Evolutionary conservation across 768 basidiomycete genomes (phyloP).

Genomic region (Leucosporidium creatinivorum): DNA sequence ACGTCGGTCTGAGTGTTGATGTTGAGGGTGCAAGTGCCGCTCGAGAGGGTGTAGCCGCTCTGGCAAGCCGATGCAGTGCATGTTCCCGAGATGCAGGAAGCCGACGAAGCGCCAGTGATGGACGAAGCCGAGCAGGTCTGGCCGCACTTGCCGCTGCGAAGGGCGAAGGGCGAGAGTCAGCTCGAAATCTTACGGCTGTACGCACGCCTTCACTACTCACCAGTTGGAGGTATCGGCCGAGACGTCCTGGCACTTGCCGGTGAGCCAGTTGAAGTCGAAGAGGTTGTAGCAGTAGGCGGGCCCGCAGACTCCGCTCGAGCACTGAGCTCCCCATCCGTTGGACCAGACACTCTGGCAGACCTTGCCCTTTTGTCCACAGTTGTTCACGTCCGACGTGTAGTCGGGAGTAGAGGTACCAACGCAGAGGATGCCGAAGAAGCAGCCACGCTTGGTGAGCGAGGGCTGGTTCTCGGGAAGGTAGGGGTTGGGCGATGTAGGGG

Average conservation of each 20-base stretch:
- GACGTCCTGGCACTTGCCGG: constrained; percentile 22
- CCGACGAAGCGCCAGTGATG: constrained; percentile 1
- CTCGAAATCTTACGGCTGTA: too few species aligned
- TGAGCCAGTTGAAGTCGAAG: constrained; percentile 23
- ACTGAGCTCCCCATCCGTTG: constrained; percentile 15
- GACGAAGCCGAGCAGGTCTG: constrained; percentile 9
- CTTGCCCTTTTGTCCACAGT: constrained; percentile 11
- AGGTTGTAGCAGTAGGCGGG: constrained; percentile 10
- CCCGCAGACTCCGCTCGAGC: constrained; percentile 14
- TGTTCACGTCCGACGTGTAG: constrained; percentile 20
- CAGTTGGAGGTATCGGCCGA: constrained; percentile 17
- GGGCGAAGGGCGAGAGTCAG: not conserved
- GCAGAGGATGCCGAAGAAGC: constrained; percentile 14
- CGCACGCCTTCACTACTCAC: not conserved
- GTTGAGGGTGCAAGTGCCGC: constrained; percentile 10
- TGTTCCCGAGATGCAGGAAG: constrained; percentile 8
- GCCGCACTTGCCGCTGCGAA: constrained; percentile 23
- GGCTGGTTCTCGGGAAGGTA: constrained; percentile 8
- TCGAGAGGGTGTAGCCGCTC: constrained; percentile 24
- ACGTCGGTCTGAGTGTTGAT: constrained; percentile 27
- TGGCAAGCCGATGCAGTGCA: constrained; percentile 17
- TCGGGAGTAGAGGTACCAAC: not conserved
- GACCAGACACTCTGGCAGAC: constrained; percentile 1
- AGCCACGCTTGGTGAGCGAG: constrained; percentile 19
- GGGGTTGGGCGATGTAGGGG: constrained; percentile 4